Evolutionary conservation across 768 basidiomycete genomes (phyloP), one percentile per base, ranked within the genome.

Genomic region (Sarcomyxa edulis): DNA sequence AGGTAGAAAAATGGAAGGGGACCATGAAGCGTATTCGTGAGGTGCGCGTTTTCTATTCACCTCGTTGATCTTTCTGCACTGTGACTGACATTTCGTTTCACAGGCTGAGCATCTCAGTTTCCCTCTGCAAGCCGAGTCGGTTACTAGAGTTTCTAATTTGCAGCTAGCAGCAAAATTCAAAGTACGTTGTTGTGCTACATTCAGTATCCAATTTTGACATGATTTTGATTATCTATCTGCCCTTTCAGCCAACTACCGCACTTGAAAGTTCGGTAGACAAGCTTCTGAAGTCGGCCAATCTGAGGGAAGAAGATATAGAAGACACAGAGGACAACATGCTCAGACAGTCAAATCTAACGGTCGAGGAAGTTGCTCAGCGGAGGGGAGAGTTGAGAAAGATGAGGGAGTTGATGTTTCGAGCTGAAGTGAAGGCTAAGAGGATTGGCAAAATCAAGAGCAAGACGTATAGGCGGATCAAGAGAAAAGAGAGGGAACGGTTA

Each of bases 401-500:
- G 77, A 84, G 95, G 14, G 94, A 96, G 50, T 71, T 97, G 27
- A 84, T 92, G 68, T 96, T 95, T 64, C 81, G 94, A 4, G 91
- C 91, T 0, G 95, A 97, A 49, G 67, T 77, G 24, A 93, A 95
- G 57, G 88, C 92, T 12, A 86, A 86, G 53, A 78, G 94, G 12
- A 70, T 95, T 12, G 78, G 84, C 15, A 97, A 94, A 65, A 99
- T 99, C 63, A 98, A 98, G 68, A 90, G 85, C 58, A 95, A 92
- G 63, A 79, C 89, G 2, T 98, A 92, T 56, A 72, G 93, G 20
- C 83, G 84, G 47, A 69, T 97, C 32, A 81, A 81, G 52, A 74
- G 88, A 56, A 92, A 86, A 54, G 77, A 84, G 52, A 73, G 74
- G 32, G 85, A 81, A 42, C 78, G 77, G 45, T 61, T 82, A 11